Evolutionary conservation across 2,329 filamentous ascomycete genomes (phyloP).

Genomic region (Phaeomoniella chlamydospora): DNA sequence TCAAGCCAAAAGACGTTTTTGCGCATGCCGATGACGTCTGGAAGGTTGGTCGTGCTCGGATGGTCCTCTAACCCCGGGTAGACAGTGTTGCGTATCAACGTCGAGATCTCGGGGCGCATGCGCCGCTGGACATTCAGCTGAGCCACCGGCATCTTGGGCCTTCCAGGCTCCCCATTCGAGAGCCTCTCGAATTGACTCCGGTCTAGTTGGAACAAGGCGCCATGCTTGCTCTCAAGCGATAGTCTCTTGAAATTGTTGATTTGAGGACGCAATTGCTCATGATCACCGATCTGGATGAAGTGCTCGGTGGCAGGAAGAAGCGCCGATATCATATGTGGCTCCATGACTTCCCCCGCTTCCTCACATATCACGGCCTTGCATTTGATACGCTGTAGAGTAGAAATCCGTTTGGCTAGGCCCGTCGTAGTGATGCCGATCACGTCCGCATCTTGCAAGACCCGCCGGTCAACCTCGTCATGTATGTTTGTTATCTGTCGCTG

Average conservation of each 20-base stretch:
- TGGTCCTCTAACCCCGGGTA: constrained; percentile 44
- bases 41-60: constrained; percentile 17
- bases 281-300: constrained; percentile 28
- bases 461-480: not conserved
- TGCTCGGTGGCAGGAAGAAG: constrained; percentile 27
- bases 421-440: constrained; percentile 41
- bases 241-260: constrained; percentile 20
- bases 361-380: constrained; percentile 26
- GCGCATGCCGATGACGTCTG: constrained; percentile 32
- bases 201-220: constrained; percentile 30
- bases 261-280: constrained; percentile 26
- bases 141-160: constrained; percentile 18
- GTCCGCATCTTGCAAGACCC: constrained; percentile 20
- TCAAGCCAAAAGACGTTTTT: constrained; percentile 38
- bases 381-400: constrained; percentile 26
- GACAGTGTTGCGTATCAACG: constrained; percentile 40
- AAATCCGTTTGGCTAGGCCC: constrained; percentile 33
- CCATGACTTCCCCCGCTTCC: constrained; percentile 28
- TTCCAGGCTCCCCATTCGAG: constrained; percentile 14
- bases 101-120: constrained; percentile 50
- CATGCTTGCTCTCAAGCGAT: constrained; percentile 16
- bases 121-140: constrained; percentile 45
- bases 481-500: not conserved
- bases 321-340: constrained; percentile 24
- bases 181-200: constrained; percentile 38